Percentiles rank a stretch among this genome's conserved stretches.
These are phyloP conservation scores for Apiospora malaysiana DNA, from an alignment of 2,329 filamentous ascomycete genomes.

Conservation along the genomic window DNA sequence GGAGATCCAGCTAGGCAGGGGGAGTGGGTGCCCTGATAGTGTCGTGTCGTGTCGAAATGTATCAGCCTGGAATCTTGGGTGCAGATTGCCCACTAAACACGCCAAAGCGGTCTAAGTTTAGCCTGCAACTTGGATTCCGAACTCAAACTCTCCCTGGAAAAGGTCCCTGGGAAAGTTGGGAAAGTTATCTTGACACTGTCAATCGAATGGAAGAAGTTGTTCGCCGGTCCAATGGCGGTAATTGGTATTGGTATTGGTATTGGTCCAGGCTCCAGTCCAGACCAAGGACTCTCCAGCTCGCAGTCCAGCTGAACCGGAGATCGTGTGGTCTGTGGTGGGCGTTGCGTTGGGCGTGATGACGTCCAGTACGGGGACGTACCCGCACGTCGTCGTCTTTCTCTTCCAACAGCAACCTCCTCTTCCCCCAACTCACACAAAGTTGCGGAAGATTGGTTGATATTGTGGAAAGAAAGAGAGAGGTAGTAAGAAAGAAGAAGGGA, in stretches of 20 bases:
- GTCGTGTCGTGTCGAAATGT: not conserved
- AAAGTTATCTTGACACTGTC: not conserved
- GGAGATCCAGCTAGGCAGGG: conserved; percentile 4
- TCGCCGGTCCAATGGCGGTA: not conserved
- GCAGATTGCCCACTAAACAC: conserved; percentile 3
- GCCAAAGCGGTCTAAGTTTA: conserved; percentile 17
- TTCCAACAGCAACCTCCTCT: conserved; percentile 16
- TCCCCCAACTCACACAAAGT: conserved; percentile 17
- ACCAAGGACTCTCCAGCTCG: not conserved
- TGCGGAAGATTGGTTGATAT: conserved; percentile 16
- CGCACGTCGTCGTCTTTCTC: not conserved
- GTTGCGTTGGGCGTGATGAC: conserved; percentile 8
- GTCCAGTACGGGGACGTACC: not conserved
- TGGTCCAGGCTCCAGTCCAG: conserved; percentile 3
- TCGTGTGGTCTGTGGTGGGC: not conserved
- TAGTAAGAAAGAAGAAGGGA: not conserved
- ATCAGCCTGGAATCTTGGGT: conserved; percentile 11
- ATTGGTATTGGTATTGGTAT: no score
- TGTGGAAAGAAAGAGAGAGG: not conserved
- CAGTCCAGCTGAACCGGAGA: not conserved
- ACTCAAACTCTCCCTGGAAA: not conserved
- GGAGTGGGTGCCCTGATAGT: not conserved
- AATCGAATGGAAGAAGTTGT: not conserved
- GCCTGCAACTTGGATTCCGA: not conserved
- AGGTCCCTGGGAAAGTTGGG: no score